These are phyloP conservation scores for Septoria petroselini DNA, from an alignment of 2,329 filamentous ascomycete genomes.

Conservation along the genomic window DNA sequence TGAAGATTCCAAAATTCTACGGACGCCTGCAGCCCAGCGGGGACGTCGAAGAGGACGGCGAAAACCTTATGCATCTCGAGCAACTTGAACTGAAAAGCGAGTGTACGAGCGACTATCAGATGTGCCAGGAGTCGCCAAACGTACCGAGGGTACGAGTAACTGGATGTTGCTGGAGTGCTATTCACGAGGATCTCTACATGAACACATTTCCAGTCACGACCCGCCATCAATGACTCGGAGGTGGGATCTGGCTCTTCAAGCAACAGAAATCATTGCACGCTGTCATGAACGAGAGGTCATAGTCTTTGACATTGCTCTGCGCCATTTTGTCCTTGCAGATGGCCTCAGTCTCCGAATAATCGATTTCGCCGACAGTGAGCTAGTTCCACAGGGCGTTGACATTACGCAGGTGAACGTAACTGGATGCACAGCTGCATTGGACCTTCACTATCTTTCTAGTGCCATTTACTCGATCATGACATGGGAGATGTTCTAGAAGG, in stretches of 20 bases:
- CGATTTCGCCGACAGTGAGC: conserved; percentile 21
- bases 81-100: conserved; percentile 18
- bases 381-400: conserved; percentile 11
- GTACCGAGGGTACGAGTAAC: conserved; percentile 15
- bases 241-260: conserved; percentile 19
- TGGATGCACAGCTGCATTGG: conserved; percentile 16
- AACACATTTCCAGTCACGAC: conserved; percentile 14
- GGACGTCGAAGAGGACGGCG: conserved; percentile 11
- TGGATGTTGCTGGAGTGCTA: conserved; percentile 19
- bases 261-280: conserved; percentile 21
- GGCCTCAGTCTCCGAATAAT: conserved; percentile 19
- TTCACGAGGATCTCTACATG: conserved; percentile 14
- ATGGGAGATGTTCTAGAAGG: conserved; percentile 15
- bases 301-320: conserved; percentile 22
- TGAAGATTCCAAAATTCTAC: conserved; percentile 19
- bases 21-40: conserved; percentile 12
- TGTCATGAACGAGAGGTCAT: conserved; percentile 20
- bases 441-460: conserved; percentile 18
- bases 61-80: conserved; percentile 15
- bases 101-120: conserved; percentile 17
- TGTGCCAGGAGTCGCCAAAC: conserved; percentile 17
- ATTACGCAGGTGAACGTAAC: conserved; percentile 16
- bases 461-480: conserved; percentile 23
- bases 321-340: conserved; percentile 20
- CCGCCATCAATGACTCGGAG: conserved; percentile 17